Base-by-base conservation (phyloP, 768 basidiomycete species). In the Saitozyma sp. region DNA sequence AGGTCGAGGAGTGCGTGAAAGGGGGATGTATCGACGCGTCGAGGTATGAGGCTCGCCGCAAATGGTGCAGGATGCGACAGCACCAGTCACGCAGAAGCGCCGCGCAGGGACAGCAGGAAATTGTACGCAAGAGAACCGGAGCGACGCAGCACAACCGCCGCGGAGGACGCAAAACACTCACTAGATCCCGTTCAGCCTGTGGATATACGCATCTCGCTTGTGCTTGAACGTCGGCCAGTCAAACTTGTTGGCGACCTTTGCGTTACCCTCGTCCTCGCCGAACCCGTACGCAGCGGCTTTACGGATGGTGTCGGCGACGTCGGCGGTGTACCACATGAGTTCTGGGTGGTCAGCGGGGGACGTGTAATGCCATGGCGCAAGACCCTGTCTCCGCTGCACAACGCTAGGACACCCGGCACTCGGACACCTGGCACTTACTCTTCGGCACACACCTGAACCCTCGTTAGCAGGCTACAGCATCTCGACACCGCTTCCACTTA, bases 141-240 rank as follows among this genome's bases (percentile, higher is more conserved):
- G 29, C 29, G 29, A 29, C 5, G 29, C 29, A 2, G 2, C 29
- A 5, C 29, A 5, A 29, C 29, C 29, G 29, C 29, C 5, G 29
- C 29, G 29, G 5, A 5, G 2, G 2, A 29, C 29, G 29, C 29
- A 29, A 29, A 53, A 41, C 3, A 73, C 76, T 62, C 56, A 79
- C 78, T 98, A 99, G 70, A 97, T 92, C 8, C 85, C 86, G 82
- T 96, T 98, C 54, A 98, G 83, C 56, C 84, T 85, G 69, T 84
- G 85, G 75, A 99, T 94, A 80, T 98, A 98, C 53, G 91, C 93
- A 80, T 99, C 96, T 48, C 96, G 89, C 80, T 94, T 90, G 38
- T 87, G 85, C 80, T 98, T 98, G 83, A 99, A 90, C 1, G 87
- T 80, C 9, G 84, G 84, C 96, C 96, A 99, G 82, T 90, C 84